Evolutionary conservation across 495 filamentous ascomycete species (phyloP).

Genomic region (Penicillium pancosmium): DNA sequence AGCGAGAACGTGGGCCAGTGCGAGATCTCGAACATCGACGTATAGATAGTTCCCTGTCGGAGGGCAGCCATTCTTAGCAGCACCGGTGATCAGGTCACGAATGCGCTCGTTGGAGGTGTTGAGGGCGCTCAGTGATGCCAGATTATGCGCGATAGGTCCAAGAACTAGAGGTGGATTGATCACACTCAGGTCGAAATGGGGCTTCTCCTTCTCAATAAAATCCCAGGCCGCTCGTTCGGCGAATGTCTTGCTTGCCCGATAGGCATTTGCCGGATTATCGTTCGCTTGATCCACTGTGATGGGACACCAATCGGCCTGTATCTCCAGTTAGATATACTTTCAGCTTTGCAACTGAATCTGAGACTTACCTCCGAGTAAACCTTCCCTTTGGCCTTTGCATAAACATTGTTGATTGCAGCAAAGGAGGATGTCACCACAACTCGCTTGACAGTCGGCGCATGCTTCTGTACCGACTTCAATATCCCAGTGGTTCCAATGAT

Average conservation of each 20-base stretch:
- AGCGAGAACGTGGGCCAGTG: slow-evolving; percentile 61
- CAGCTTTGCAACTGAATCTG: not conserved
- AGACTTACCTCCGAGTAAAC: slow-evolving; percentile 57
- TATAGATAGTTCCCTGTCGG: slow-evolving; percentile 51
- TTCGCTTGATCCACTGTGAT: slow-evolving; percentile 64
- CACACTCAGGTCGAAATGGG: slow-evolving; percentile 62
- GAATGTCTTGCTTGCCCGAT: slow-evolving; percentile 52
- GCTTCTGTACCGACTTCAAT: slow-evolving; percentile 44
- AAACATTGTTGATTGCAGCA: slow-evolving; percentile 63
- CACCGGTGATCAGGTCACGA: slow-evolving; percentile 50
- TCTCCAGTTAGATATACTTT: not conserved
- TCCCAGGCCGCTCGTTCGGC: slow-evolving; percentile 67
- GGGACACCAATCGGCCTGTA: slow-evolving; percentile 71
- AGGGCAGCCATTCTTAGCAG: slow-evolving; percentile 57
- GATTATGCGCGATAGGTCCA: slow-evolving; percentile 57
- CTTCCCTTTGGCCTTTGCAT: slow-evolving; percentile 36
- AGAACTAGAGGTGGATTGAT: slow-evolving; percentile 64
- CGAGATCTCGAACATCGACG: slow-evolving; percentile 62
- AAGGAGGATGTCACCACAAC: slow-evolving; percentile 76
- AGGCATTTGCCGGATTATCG: slow-evolving; percentile 35
- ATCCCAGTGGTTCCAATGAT: slow-evolving; percentile 48
- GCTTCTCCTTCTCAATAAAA: slow-evolving; percentile 63
- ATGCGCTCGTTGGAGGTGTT: slow-evolving; percentile 62
- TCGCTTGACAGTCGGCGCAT: slow-evolving; percentile 49
- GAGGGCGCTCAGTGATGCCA: slow-evolving; percentile 50